Evolutionary conservation across 495 filamentous ascomycete species (phyloP).

Genomic region (Niebla homalea): DNA sequence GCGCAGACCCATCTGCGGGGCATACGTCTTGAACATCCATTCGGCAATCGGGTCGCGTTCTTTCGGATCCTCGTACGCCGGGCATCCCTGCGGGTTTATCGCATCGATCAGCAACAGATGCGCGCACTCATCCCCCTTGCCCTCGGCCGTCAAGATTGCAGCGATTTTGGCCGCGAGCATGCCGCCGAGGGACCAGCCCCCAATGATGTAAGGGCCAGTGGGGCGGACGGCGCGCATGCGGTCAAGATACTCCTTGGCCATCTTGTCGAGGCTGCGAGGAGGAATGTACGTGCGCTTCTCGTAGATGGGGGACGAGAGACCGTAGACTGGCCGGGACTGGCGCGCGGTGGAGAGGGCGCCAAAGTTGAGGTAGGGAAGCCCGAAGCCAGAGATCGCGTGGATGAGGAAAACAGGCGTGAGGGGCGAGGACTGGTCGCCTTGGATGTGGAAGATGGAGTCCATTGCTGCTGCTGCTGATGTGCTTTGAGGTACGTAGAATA

Average conservation of each 20-base stretch:
- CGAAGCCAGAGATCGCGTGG: conserved; percentile 18
- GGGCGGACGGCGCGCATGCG: conserved; percentile 12
- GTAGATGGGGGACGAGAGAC: conserved; percentile 17
- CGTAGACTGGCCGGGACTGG: conserved; percentile 12
- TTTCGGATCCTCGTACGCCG: conserved; percentile 5
- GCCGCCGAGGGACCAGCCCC: conserved; percentile 18
- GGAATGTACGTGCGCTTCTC: conserved; percentile 7
- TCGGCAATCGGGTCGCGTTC: conserved; percentile 14
- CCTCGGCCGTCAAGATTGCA: conserved; percentile 6
- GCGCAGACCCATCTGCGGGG: conserved; percentile 2
- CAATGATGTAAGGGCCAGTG: conserved; percentile 13
- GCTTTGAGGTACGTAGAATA: too few species aligned
- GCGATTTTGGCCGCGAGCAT: conserved; percentile 16
- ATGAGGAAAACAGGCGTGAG: conserved; percentile 18
- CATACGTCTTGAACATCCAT: conserved; percentile 15
- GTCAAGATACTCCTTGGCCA: conserved; percentile 13
- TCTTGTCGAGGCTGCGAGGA: conserved; percentile 10
- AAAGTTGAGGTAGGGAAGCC: conserved; percentile 18
- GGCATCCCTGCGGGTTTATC: conserved; percentile 14
- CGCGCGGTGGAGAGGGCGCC: conserved; percentile 8
- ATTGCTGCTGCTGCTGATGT: neutral
- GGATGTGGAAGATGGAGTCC: conserved; percentile 18
- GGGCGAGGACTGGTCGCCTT: conserved; percentile 8
- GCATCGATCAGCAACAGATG: conserved; percentile 18
- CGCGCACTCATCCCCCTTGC: conserved; percentile 8